A percentile compares a stretch with the other conserved stretches of the same genome.
Evolutionary conservation across 2,329 filamentous ascomycete genomes (phyloP).

Genomic region (Beauveria medogensis): DNA sequence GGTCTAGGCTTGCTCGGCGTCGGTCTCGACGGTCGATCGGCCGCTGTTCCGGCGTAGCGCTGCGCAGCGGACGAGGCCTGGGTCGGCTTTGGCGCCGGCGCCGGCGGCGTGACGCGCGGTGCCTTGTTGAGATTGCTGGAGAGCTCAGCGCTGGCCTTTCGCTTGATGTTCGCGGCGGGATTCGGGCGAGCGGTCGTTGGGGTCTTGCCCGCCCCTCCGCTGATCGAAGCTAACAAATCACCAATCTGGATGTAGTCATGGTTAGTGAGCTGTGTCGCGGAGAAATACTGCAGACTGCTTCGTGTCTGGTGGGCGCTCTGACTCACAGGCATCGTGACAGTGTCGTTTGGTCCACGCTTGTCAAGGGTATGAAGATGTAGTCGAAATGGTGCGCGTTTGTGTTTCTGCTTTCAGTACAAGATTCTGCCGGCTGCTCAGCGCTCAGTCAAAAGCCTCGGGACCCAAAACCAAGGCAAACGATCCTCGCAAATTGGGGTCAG

Average conservation of each 20-base stretch:
- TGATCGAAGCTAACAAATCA: constrained; percentile 55
- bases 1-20: constrained; percentile 12
- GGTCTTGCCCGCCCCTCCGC: constrained; percentile 41
- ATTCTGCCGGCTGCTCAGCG: constrained; percentile 9
- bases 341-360: not conserved
- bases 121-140: constrained; percentile 32
- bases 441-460: constrained; percentile 8
- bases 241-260: constrained; percentile 30
- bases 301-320: not conserved
- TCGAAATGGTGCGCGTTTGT: too few species aligned
- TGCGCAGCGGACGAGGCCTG: not conserved
- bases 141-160: constrained; percentile 49
- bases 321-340: constrained; percentile 16
- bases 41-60: constrained; percentile 3
- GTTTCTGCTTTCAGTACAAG: not conserved
- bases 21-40: not conserved
- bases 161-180: constrained; percentile 33
- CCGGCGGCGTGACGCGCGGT: constrained; percentile 23
- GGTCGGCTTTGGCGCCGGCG: constrained; percentile 13
- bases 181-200: constrained; percentile 18
- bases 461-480: constrained; percentile 9
- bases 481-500: constrained; percentile 6
- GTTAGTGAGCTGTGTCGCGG: not conserved
- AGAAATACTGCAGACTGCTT: too few species aligned
- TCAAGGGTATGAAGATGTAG: not conserved